These are phyloP conservation scores for Echium plantagineum DNA, from an alignment of 257 asterid species.

Conservation along the genomic window DNA sequence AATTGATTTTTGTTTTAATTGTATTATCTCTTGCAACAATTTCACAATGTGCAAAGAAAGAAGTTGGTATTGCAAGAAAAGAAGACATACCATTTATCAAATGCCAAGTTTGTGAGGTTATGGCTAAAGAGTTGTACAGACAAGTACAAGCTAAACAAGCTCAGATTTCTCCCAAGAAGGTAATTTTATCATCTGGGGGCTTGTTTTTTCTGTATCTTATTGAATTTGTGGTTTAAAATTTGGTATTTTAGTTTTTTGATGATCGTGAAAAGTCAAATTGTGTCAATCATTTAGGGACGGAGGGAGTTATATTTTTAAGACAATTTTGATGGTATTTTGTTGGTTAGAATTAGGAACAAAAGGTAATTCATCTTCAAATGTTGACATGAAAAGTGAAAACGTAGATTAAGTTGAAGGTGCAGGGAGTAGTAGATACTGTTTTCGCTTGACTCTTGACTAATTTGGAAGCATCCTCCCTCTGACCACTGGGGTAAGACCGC, in stretches of 20 bases:
- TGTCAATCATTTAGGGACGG: too few relatives aligned
- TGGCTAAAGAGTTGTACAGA: slow-evolving; percentile 49
- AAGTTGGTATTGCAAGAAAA: slow-evolving; percentile 61
- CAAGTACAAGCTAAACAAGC: slow-evolving; percentile 66
- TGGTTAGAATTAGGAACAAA: too few relatives aligned
- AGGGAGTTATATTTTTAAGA: too few relatives aligned
- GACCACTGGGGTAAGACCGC: too few relatives aligned
- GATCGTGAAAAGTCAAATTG: too few relatives aligned
- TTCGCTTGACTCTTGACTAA: too few relatives aligned
- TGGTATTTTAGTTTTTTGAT: neutral
- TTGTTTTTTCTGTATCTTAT: neutral
- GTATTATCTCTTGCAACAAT: slow-evolving; percentile 25
- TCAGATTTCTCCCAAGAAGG: slow-evolving; percentile 70
- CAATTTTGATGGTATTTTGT: too few relatives aligned
- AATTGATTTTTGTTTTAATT: slow-evolving; percentile 14
- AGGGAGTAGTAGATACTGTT: too few relatives aligned
- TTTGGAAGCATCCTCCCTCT: too few relatives aligned
- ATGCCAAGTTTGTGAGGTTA: slow-evolving; percentile 70
- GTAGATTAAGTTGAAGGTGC: too few relatives aligned
- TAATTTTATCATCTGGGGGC: slow-evolving; percentile 18
- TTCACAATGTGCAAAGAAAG: slow-evolving; percentile 54
- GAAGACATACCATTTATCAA: slow-evolving; percentile 80
- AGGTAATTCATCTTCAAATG: too few relatives aligned
- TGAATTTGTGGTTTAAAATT: neutral
- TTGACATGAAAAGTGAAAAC: too few relatives aligned